Percentiles rank a stretch among this genome's conserved stretches.
phyloP scores from a whole-genome alignment of 306 rosid species.

The Gleditsia sinensis region DNA sequence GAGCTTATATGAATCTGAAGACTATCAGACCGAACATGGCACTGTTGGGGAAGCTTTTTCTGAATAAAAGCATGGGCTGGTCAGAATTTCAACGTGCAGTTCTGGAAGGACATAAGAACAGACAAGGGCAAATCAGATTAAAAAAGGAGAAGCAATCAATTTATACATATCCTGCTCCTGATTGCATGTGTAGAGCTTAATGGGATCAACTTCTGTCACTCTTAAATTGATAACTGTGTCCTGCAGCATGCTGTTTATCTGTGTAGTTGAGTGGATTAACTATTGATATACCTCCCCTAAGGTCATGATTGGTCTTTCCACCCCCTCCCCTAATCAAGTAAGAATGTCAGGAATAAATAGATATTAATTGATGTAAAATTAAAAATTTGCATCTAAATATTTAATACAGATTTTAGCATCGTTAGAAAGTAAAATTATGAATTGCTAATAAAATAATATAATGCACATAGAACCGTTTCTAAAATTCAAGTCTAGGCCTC shows the following conservation, averaged over 20 bases:
- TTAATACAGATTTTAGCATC: too few relatives aligned
- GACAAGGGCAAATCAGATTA: conserved; percentile 85
- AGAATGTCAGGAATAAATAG: too few relatives aligned
- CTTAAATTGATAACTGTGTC: conserved; percentile 12
- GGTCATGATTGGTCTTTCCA: too few relatives aligned
- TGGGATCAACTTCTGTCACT: conserved; percentile 22
- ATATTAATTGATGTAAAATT: too few relatives aligned
- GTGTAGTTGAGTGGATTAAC: too few relatives aligned
- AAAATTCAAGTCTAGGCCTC: too few relatives aligned
- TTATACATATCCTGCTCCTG: conserved; percentile 94
- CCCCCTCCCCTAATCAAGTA: too few relatives aligned
- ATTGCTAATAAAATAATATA: too few relatives aligned
- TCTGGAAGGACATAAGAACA: conserved; percentile 73
- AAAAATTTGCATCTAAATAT: too few relatives aligned
- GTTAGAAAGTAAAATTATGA: too few relatives aligned
- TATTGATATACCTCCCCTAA: background rate
- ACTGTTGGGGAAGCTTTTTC: conserved; percentile 79
- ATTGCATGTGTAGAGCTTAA: conserved; percentile 85
- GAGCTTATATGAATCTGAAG: conserved; percentile 82
- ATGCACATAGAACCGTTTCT: too few relatives aligned
- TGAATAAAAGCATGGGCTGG: conserved; percentile 79
- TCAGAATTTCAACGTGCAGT: conserved; percentile 67
- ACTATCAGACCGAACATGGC: conserved; percentile 94
- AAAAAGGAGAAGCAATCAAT: conserved; percentile 89
- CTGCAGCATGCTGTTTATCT: background rate